Evolutionary conservation across 2,329 filamentous ascomycete genomes (phyloP).

Genomic region (Hymenoscyphus occultus): DNA sequence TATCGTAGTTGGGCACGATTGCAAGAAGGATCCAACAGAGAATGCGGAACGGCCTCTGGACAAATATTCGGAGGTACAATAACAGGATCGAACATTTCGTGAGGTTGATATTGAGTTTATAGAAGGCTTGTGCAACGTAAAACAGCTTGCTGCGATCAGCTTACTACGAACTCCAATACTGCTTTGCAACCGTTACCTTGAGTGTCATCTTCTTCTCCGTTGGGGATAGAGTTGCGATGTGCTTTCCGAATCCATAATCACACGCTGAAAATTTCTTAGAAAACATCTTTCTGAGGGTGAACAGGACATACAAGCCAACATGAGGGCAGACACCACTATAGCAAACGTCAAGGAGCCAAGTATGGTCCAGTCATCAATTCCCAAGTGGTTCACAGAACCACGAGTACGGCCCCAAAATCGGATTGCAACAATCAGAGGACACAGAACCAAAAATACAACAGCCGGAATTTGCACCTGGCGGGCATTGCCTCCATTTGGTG

Average conservation of each 20-base stretch:
- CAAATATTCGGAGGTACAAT: constrained; percentile 54
- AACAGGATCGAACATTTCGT: constrained; percentile 52
- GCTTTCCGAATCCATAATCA: constrained; percentile 44
- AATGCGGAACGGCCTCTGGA: constrained; percentile 45
- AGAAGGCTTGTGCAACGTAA: constrained; percentile 51
- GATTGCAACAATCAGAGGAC: constrained; percentile 42
- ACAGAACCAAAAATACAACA: constrained; percentile 47
- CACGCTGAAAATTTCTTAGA: constrained; percentile 36
- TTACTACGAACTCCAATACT: constrained; percentile 3
- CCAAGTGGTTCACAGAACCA: constrained; percentile 36
- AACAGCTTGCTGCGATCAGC: constrained; percentile 41
- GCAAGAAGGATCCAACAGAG: constrained; percentile 42
- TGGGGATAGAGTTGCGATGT: constrained; percentile 38
- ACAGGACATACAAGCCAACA: background rate
- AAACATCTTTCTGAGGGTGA: background rate
- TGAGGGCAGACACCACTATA: background rate
- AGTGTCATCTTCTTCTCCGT: constrained; percentile 40
- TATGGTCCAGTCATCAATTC: constrained; percentile 45
- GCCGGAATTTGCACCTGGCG: constrained; percentile 41
- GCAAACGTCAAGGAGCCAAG: constrained; percentile 41
- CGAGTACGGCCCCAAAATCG: constrained; percentile 43
- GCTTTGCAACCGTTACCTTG: constrained; percentile 25
- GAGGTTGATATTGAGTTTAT: constrained; percentile 52
- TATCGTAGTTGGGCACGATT: constrained; percentile 45
- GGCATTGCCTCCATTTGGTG: background rate